Evolutionary conservation across 805 yeast species (phyloP).

Genomic region (Hemisphaericaspora nanyangensis): DNA sequence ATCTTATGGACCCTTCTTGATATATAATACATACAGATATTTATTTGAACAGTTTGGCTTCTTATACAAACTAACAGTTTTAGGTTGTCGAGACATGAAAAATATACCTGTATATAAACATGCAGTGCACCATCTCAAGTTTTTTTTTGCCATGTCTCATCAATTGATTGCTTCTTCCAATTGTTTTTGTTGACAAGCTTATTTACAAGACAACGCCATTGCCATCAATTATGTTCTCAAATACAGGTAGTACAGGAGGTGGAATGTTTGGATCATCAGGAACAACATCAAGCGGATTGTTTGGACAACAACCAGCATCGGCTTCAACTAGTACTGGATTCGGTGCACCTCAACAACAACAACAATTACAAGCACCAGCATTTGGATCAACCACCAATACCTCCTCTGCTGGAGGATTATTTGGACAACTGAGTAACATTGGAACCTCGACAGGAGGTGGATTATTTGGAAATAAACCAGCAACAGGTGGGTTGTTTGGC

Average conservation of each 20-base stretch:
- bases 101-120: too few relatives aligned
- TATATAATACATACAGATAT: too few relatives aligned
- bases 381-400: conserved; percentile 14
- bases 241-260: not conserved
- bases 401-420: conserved; percentile 20
- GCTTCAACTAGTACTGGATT: not conserved
- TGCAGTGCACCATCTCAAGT: too few relatives aligned
- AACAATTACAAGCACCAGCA: not conserved
- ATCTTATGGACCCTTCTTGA: too few relatives aligned
- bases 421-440: conserved; percentile 13
- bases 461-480: conserved; percentile 12
- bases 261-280: conserved; percentile 6
- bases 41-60: too few relatives aligned
- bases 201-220: too few relatives aligned
- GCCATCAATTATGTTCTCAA: conserved; percentile 7
- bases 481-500: conserved; percentile 12
- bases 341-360: not conserved
- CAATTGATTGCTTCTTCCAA: too few relatives aligned
- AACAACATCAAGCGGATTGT: conserved; percentile 8
- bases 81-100: too few relatives aligned
- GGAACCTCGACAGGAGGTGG: conserved; percentile 1
- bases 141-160: too few relatives aligned
- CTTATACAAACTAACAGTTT: too few relatives aligned
- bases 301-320: conserved; percentile 6
- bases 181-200: too few relatives aligned